Percentiles rank a stretch among this genome's conserved stretches.
Conservation (phyloP, 2,329 filamentous ascomycete genomes). For the Ceratocystis eucalypticola region DNA sequence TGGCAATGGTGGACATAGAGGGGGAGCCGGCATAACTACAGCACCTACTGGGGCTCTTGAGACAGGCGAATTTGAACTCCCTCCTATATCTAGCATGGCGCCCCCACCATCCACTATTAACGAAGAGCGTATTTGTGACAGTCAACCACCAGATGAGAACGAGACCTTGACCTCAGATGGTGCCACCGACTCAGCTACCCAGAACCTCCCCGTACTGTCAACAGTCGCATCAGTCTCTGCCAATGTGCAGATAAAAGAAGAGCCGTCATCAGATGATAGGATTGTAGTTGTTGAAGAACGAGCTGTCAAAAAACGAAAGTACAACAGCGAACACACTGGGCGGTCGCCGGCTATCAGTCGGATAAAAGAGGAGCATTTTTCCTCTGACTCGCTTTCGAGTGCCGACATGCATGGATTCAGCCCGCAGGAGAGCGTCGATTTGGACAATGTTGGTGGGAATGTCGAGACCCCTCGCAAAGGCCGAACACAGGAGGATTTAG, state of each 20-base stretch:
- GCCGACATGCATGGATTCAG: constrained; percentile 8
- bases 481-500: neutral
- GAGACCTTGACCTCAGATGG: constrained; percentile 3
- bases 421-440: constrained; percentile 12
- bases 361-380: constrained; percentile 15
- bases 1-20: neutral
- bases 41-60: neutral
- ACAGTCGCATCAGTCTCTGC: neutral
- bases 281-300: constrained; percentile 11
- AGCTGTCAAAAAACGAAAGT: constrained; percentile 11
- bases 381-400: neutral
- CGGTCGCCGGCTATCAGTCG: constrained; percentile 2
- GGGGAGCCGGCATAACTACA: neutral
- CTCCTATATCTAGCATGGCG: constrained; percentile 1
- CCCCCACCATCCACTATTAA: neutral
- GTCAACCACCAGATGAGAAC: constrained; percentile 12
- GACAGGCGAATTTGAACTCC: constrained; percentile 1
- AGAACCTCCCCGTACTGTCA: constrained; percentile 6
- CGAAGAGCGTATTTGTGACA: constrained; percentile 16
- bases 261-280: constrained; percentile 26
- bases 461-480: constrained; percentile 9
- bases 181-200: neutral
- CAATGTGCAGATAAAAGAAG: constrained; percentile 31
- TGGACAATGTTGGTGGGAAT: constrained; percentile 1
- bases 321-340: neutral